These are phyloP conservation scores for Barbatosphaeria neglecta DNA, from an alignment of 495 filamentous ascomycete species.

Conservation along the genomic window DNA sequence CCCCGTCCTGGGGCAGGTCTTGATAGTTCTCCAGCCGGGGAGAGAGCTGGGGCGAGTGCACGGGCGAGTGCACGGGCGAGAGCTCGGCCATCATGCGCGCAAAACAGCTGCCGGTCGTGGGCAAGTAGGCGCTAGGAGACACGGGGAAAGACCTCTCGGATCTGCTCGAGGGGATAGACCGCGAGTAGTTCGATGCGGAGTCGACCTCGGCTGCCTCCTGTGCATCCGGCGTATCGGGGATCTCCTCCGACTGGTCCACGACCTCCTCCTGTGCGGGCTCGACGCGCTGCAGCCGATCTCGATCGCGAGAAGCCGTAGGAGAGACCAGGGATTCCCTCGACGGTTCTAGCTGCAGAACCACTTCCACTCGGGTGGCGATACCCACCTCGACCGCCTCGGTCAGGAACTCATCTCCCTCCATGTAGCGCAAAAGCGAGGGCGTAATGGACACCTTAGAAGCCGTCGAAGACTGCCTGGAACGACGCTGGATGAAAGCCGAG, in stretches of 20 bases:
- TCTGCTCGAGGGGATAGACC: background rate
- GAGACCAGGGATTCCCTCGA: background rate
- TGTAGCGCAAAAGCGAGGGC: background rate
- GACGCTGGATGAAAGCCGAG: constrained; percentile 1
- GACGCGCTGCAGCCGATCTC: too few species aligned
- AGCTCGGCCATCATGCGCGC: constrained; percentile 18
- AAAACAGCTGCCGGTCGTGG: constrained; percentile 24
- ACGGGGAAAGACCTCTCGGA: background rate
- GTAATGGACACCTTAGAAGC: background rate
- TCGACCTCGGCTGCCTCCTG: background rate
- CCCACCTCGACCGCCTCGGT: background rate
- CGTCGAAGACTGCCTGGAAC: constrained; percentile 11
- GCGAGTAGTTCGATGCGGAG: background rate
- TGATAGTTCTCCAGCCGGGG: background rate
- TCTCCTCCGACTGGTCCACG: too few species aligned
- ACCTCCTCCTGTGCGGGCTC: too few species aligned
- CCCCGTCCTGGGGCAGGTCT: constrained; percentile 5
- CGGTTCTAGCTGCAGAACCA: background rate
- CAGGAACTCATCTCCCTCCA: background rate
- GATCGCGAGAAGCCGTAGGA: background rate
- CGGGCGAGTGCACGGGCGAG: too few species aligned
- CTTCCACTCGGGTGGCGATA: background rate
- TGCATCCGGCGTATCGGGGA: too few species aligned
- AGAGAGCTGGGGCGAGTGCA: constrained; percentile 8
- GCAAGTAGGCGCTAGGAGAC: constrained; percentile 18